Conservation (phyloP, 306 rosid genomes). For the Leucaena leucocephala region DNA sequence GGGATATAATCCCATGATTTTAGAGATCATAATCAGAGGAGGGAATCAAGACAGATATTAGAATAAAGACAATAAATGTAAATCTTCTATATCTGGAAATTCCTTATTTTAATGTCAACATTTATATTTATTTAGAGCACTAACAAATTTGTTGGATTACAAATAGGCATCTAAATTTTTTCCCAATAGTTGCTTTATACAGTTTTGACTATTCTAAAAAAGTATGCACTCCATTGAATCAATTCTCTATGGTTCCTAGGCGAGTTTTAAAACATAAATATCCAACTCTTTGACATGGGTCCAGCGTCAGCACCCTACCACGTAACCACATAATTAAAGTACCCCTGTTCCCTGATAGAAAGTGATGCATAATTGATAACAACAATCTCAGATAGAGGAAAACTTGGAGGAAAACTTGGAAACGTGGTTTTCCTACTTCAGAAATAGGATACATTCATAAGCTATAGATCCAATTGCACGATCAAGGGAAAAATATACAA, state of each 20-base stretch:
- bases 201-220: neutral
- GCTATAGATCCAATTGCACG: conserved; percentile 8
- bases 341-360: neutral
- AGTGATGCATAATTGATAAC: neutral
- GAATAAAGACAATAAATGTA: too few species aligned
- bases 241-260: neutral
- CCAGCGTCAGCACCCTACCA: neutral
- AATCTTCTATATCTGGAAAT: too few species aligned
- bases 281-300: neutral
- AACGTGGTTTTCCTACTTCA: neutral
- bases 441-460: neutral
- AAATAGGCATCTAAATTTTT: neutral
- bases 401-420: conserved; percentile 11
- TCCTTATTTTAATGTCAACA: too few species aligned
- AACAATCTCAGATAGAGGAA: neutral
- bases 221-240: neutral
- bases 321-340: neutral
- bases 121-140: neutral
- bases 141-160: neutral
- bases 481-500: neutral
- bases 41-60: too few species aligned
- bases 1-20: too few species aligned
- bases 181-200: neutral
- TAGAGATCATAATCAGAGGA: too few species aligned
- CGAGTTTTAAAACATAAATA: neutral